phyloP scores from a whole-genome alignment of 2,329 filamentous ascomycete genomes.

The Fusarium gaditjirri region DNA sequence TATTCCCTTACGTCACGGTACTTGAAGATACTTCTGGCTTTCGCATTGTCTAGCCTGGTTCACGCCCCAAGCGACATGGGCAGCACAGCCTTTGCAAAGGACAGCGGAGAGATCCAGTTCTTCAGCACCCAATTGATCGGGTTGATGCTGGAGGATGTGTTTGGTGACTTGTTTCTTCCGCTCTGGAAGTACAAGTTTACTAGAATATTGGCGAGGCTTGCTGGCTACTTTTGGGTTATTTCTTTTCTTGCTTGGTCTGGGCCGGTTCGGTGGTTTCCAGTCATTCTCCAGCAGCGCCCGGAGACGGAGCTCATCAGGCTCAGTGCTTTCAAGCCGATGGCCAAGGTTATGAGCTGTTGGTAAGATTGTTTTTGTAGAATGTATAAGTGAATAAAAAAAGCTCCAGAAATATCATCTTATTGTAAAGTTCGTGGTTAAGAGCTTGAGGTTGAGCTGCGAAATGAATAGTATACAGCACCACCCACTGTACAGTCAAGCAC shows the following conservation, averaged over 20 bases:
- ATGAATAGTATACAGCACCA: background rate
- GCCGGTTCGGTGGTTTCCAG: slow-evolving; percentile 35
- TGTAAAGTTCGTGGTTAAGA: background rate
- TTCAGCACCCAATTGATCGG: slow-evolving; percentile 30
- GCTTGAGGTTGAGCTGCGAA: background rate
- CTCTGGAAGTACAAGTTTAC: slow-evolving; percentile 22
- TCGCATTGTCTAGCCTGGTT: slow-evolving; percentile 26
- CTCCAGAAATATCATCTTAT: background rate
- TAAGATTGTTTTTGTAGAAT: background rate
- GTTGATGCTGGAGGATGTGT: slow-evolving; percentile 28
- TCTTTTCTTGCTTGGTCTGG: slow-evolving; percentile 37
- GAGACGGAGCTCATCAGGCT: slow-evolving; percentile 27
- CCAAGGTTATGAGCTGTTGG: background rate
- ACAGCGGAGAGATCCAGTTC: slow-evolving; percentile 34
- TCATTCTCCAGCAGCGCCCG: slow-evolving; percentile 23
- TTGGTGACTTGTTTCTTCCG: slow-evolving; percentile 23
- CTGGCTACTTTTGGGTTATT: slow-evolving; percentile 36
- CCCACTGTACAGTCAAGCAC: background rate
- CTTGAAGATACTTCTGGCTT: slow-evolving; percentile 32
- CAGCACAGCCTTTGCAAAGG: slow-evolving; percentile 19
- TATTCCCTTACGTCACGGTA: slow-evolving; percentile 19
- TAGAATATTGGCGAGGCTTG: background rate
- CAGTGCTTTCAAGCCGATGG: slow-evolving; percentile 23
- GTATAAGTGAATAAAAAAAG: background rate
- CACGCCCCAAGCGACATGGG: slow-evolving; percentile 36